Conservation (phyloP, 2,329 filamentous ascomycete genomes). For the Alternaria incomplexa region DNA sequence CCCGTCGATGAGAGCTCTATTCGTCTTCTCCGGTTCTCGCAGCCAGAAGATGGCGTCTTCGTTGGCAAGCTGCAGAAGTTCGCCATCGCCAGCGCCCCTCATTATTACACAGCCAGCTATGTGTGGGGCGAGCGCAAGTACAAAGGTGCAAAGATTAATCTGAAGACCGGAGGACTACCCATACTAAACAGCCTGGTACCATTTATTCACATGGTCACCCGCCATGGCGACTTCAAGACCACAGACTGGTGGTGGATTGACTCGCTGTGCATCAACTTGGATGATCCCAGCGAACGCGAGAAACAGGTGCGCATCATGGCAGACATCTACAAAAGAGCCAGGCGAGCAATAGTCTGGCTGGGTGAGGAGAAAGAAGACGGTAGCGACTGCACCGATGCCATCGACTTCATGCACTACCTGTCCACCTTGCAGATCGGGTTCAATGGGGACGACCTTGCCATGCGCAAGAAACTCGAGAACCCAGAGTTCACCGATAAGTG, state of each 20-base stretch:
- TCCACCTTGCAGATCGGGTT: constrained; percentile 24
- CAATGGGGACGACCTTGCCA: constrained; percentile 20
- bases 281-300: constrained; percentile 31
- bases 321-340: constrained; percentile 34
- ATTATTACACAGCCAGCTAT: constrained; percentile 38
- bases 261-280: constrained; percentile 38
- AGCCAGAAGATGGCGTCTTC: neutral
- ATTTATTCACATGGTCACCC: constrained; percentile 31
- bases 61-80: constrained; percentile 30
- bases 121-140: constrained; percentile 31
- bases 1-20: constrained; percentile 21
- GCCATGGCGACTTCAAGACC: constrained; percentile 26
- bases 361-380: constrained; percentile 24
- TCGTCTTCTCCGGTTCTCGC: constrained; percentile 30
- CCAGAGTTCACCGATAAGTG: constrained; percentile 24
- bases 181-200: constrained; percentile 2
- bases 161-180: constrained; percentile 22
- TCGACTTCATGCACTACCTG: constrained; percentile 33
- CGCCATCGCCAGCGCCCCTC: constrained; percentile 29
- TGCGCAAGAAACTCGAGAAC: constrained; percentile 21
- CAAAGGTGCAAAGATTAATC: constrained; percentile 11
- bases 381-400: constrained; percentile 32
- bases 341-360: constrained; percentile 34
- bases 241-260: constrained; percentile 44
- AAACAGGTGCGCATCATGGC: constrained; percentile 42